Evolutionary conservation across 371 early-diverging fungal genomes (phyloP).

Genomic region (Sporodiniella umbellata): DNA sequence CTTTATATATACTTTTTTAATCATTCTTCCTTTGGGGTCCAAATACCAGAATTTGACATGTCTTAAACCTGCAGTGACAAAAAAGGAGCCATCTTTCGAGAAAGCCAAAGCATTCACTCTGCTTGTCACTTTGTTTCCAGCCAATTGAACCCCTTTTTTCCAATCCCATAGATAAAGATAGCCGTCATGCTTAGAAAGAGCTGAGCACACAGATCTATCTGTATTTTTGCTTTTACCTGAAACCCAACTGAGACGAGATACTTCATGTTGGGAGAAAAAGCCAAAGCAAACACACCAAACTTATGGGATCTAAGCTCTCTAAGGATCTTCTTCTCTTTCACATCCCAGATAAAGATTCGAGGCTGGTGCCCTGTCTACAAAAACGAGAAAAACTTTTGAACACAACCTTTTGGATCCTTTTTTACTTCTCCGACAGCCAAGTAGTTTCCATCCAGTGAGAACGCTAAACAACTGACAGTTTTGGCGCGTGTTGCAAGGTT

Average conservation of each 20-base stretch:
- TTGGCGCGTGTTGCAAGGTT: conserved; percentile 54
- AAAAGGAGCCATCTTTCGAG: conserved; percentile 62
- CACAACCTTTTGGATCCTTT: background rate
- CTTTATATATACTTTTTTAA: conserved; percentile 29
- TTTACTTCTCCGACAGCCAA: conserved; percentile 81
- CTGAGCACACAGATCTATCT: no score
- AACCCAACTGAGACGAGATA: conserved; percentile 78
- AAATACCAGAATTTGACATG: conserved; percentile 86
- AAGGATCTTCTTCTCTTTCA: conserved; percentile 50
- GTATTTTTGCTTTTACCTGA: conserved; percentile 64
- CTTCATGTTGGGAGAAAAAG: conserved; percentile 74
- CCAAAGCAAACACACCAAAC: conserved; percentile 71
- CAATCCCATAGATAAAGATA: conserved; percentile 84
- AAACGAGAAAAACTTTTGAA: no score
- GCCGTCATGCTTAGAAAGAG: conserved; percentile 88
- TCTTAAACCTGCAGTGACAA: conserved; percentile 77
- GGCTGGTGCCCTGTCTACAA: conserved; percentile 89
- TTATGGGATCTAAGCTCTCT: conserved; percentile 75
- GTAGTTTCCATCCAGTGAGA: conserved; percentile 74
- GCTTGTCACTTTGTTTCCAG: conserved; percentile 67
- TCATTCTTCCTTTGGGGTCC: conserved; percentile 43
- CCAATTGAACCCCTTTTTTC: conserved; percentile 63
- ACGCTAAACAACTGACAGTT: conserved; percentile 72
- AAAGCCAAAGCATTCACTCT: conserved; percentile 67
- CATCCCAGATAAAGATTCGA: conserved; percentile 73